These are phyloP conservation scores for Penicillium sp. DNA, from an alignment of 2,329 filamentous ascomycete species.

Conservation along the genomic window DNA sequence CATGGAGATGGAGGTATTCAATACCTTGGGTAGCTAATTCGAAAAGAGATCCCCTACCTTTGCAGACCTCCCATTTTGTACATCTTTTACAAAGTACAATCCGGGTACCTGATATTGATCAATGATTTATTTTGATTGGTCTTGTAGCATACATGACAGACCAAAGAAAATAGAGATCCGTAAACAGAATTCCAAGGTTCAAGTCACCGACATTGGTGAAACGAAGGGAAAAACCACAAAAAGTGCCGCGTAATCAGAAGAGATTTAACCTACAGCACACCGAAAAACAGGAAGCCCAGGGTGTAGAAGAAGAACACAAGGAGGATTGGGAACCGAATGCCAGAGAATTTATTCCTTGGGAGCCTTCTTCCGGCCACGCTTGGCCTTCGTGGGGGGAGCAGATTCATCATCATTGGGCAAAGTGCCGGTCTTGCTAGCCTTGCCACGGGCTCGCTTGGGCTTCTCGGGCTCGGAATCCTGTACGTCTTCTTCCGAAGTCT, in stretches of 20 bases:
- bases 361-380: slow-evolving; percentile 10
- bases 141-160: background rate
- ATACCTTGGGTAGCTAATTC: background rate
- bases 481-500: slow-evolving; percentile 12
- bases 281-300: background rate
- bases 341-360: background rate
- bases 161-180: background rate
- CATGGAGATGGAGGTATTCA: background rate
- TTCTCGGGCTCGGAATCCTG: slow-evolving; percentile 18
- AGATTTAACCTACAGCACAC: background rate
- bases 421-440: slow-evolving; percentile 1
- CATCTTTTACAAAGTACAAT: background rate
- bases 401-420: background rate
- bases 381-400: slow-evolving; percentile 4
- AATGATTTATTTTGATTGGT: background rate
- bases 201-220: background rate
- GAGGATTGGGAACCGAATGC: background rate
- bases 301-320: background rate
- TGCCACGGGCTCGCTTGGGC: slow-evolving; percentile 23
- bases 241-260: background rate
- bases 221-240: background rate
- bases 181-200: background rate
- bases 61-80: background rate
- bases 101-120: background rate
- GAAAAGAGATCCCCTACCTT: background rate